Percentiles rank a stretch among this genome's conserved stretches.
Conservation (phyloP, 2,329 filamentous ascomycete species). For the Cladosporium sp. region DNA sequence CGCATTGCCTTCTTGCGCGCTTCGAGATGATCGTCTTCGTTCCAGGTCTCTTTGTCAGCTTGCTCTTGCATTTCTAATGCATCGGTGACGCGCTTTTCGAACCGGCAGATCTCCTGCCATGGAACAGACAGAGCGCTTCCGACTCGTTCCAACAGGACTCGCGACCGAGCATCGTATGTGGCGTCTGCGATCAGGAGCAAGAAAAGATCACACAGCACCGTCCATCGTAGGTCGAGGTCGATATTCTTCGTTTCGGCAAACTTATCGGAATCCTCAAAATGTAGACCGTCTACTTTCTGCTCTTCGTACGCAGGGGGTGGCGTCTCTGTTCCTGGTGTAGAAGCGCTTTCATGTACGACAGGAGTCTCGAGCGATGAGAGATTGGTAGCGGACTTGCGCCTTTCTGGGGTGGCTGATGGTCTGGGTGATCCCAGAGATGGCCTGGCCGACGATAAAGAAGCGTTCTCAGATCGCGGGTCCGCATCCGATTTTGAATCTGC, state of each 20-base stretch:
- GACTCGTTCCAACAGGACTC: slow-evolving; percentile 79
- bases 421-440: slow-evolving; percentile 30
- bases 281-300: slow-evolving; percentile 69
- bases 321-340: slow-evolving; percentile 20
- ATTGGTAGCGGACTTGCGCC: slow-evolving; percentile 23
- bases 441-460: slow-evolving; percentile 35
- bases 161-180: slow-evolving; percentile 84
- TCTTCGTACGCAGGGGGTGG: slow-evolving; percentile 57
- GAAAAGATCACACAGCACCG: slow-evolving; percentile 92
- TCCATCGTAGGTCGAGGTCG: slow-evolving; percentile 96
- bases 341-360: slow-evolving; percentile 22
- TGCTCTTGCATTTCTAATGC: slow-evolving; percentile 97
- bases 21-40: slow-evolving; percentile 93
- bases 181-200: slow-evolving; percentile 95
- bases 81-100: slow-evolving; percentile 96
- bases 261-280: slow-evolving; percentile 79
- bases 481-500: slow-evolving; percentile 11
- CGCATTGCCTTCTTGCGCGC: slow-evolving; percentile 75
- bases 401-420: slow-evolving; percentile 25
- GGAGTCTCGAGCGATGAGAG: slow-evolving; percentile 40
- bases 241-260: slow-evolving; percentile 79
- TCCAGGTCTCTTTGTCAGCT: slow-evolving; percentile 94
- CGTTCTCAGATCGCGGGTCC: slow-evolving; percentile 5
- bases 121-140: slow-evolving; percentile 76
- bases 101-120: slow-evolving; percentile 92